Evolutionary conservation across 495 filamentous ascomycete genomes (phyloP).

Genomic region (Penicillium pulvis): DNA sequence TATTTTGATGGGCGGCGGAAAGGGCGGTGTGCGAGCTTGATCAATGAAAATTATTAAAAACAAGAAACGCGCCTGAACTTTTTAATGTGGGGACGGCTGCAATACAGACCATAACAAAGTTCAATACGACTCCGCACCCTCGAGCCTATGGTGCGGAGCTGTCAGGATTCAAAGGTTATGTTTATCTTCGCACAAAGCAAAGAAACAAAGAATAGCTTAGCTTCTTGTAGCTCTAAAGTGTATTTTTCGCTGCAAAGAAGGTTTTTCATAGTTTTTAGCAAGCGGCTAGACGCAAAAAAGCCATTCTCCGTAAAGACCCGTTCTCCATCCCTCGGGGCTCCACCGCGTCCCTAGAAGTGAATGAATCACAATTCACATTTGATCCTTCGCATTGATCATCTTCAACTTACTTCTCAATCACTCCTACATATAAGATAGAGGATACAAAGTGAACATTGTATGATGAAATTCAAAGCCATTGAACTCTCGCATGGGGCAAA

Average conservation of each 20-base stretch:
- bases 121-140: slow-evolving; percentile 26
- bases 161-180: neutral
- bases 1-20: slow-evolving; percentile 15
- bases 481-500: neutral
- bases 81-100: slow-evolving; percentile 22
- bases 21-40: slow-evolving; percentile 18
- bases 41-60: slow-evolving; percentile 13
- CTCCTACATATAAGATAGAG: neutral
- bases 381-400: slow-evolving; percentile 1
- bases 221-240: neutral
- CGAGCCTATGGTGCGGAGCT: neutral
- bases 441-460: neutral
- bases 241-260: no score
- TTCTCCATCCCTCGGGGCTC: slow-evolving; percentile 26
- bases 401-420: neutral
- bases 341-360: slow-evolving; percentile 23
- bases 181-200: neutral
- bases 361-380: slow-evolving; percentile 29
- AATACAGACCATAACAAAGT: slow-evolving; percentile 11
- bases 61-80: slow-evolving; percentile 20
- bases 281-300: slow-evolving; percentile 13
- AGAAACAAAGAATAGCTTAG: neutral
- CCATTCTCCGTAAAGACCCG: slow-evolving; percentile 31
- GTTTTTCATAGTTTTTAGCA: neutral
- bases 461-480: slow-evolving; percentile 1